A percentile compares a stretch with the other conserved stretches of the same genome.
These are phyloP conservation scores for Gentiana dahurica DNA, from an alignment of 257 asterid species.

Conservation along the genomic window DNA sequence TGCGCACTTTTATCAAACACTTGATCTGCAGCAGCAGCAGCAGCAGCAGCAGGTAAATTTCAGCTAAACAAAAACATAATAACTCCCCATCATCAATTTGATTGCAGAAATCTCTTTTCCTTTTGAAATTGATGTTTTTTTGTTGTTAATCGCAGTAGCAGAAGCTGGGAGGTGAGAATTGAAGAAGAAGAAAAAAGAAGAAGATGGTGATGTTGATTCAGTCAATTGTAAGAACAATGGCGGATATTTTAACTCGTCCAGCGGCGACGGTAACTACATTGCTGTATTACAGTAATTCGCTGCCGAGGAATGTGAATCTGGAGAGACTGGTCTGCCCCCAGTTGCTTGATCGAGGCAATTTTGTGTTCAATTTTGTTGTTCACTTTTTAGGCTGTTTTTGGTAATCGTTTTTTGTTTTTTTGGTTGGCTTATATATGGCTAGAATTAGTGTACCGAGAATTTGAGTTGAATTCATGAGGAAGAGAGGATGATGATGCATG, in stretches of 20 bases:
- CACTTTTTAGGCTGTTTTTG: constrained; percentile 26
- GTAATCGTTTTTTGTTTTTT: constrained; percentile 9
- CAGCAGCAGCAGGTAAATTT: no score
- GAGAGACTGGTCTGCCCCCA: constrained; percentile 25
- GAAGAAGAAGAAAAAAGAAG: no score
- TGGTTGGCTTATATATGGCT: background rate
- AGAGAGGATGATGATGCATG: background rate
- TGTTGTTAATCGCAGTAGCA: no score
- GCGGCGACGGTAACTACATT: constrained; percentile 47
- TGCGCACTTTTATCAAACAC: no score
- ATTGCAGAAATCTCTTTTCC: no score
- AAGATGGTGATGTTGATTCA: constrained; percentile 22
- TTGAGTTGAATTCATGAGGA: background rate
- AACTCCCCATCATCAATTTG: no score
- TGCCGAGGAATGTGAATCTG: constrained; percentile 40
- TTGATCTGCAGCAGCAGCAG: no score
- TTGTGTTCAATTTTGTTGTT: constrained; percentile 14
- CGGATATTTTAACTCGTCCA: constrained; percentile 31
- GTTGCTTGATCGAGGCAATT: constrained; percentile 9
- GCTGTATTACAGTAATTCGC: constrained; percentile 39
- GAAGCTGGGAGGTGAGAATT: no score
- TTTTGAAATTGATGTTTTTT: no score
- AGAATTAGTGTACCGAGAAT: background rate
- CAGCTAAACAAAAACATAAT: no score
- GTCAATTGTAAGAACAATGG: constrained; percentile 29